phyloP scores from a whole-genome alignment of 208 protist species.

The Strigomonas culicis region DNA sequence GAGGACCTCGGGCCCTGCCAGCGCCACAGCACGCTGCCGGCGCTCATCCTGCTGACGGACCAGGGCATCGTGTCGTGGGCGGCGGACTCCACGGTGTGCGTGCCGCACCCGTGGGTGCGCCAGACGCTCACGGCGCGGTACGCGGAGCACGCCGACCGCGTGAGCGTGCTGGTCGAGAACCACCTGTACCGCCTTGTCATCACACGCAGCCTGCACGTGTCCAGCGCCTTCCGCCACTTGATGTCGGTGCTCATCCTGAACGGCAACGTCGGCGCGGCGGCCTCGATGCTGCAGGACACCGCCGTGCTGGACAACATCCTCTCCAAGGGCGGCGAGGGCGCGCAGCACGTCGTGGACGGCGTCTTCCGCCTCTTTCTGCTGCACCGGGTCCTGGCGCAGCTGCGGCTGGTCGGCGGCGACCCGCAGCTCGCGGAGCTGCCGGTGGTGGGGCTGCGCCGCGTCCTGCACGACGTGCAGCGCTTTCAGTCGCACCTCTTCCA shows the following conservation, averaged over 20 bases:
- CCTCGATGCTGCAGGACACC: slow-evolving; percentile 43
- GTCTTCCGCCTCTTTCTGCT: slow-evolving; percentile 69
- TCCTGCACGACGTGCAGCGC: slow-evolving; percentile 48
- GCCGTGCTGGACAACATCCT: slow-evolving; percentile 55
- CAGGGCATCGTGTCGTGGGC: slow-evolving; percentile 53
- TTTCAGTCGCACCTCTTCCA: slow-evolving; percentile 61
- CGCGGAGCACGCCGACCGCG: slow-evolving; percentile 37
- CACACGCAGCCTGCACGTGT: slow-evolving; percentile 63
- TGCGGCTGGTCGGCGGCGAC: slow-evolving; percentile 24
- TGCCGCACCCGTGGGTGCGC: slow-evolving; percentile 42
- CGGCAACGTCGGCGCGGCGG: slow-evolving; percentile 54
- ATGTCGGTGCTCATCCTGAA: slow-evolving; percentile 64
- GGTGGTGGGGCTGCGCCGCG: slow-evolving; percentile 23
- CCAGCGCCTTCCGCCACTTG: slow-evolving; percentile 50
- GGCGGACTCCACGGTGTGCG: slow-evolving; percentile 38
- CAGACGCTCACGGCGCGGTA: slow-evolving; percentile 38
- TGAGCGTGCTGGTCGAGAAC: slow-evolving; percentile 70
- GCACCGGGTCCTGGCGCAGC: slow-evolving; percentile 42
- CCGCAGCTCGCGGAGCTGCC: neutral
- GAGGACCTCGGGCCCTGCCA: slow-evolving; percentile 69
- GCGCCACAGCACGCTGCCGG: slow-evolving; percentile 52
- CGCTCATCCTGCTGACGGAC: slow-evolving; percentile 57
- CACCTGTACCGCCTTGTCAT: slow-evolving; percentile 73
- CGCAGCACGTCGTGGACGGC: slow-evolving; percentile 51
- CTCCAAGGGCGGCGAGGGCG: slow-evolving; percentile 13